Conservation (phyloP, 192 early-diverging fungal genomes). For the Lunasporangiospora selenospora region DNA sequence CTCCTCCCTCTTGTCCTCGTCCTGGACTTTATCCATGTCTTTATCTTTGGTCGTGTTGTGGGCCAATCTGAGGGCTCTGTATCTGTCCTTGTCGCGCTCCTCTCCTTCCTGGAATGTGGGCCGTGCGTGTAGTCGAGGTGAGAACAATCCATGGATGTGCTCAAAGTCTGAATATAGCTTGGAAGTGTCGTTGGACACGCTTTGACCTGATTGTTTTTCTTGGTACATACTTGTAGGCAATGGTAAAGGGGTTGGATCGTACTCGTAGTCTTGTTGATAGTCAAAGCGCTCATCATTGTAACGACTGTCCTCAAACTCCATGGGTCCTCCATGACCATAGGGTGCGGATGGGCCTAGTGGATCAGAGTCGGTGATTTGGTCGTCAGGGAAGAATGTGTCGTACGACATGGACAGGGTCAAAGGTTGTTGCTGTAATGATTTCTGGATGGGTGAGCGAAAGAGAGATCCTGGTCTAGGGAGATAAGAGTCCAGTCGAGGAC, state of each 20-base stretch:
- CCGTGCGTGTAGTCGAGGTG: not conserved
- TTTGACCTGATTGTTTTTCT: no score
- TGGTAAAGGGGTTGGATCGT: no score
- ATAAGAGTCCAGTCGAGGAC: no score
- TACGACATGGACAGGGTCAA: constrained; percentile 19
- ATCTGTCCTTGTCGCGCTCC: not conserved
- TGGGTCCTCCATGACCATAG: not conserved
- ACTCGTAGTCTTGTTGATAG: constrained; percentile 1
- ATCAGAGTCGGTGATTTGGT: not conserved
- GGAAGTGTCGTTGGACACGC: no score
- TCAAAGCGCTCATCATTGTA: constrained; percentile 21
- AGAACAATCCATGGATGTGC: not conserved
- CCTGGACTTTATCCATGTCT: not conserved
- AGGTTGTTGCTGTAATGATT: not conserved
- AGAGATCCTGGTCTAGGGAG: not conserved
- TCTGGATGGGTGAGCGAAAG: not conserved
- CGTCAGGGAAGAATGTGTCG: constrained; percentile 32
- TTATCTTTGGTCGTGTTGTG: not conserved
- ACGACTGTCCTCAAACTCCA: constrained; percentile 27
- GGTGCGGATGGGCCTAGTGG: not conserved
- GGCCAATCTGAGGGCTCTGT: no score
- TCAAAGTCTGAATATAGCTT: no score
- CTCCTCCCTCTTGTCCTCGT: no score
- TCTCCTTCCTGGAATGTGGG: not conserved
- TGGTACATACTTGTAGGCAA: no score